A percentile compares a stretch with the other conserved stretches of the same genome.
Evolutionary conservation across 352 stramenopile species (phyloP).

Genomic region (Nothophytophthora sp.): DNA sequence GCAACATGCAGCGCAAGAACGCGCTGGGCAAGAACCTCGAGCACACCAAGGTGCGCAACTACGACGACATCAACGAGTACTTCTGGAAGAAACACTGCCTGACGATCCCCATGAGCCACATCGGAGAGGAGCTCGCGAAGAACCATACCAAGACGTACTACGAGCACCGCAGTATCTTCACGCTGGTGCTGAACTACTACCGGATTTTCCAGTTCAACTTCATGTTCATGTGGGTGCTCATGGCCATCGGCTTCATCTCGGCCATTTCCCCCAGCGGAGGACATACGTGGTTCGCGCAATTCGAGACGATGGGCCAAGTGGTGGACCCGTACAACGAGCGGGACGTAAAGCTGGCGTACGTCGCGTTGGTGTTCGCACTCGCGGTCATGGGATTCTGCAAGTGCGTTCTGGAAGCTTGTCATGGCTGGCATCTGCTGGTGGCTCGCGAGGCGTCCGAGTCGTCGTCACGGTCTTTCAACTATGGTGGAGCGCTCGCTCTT

Average conservation of each 20-base stretch:
- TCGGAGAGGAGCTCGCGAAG: constrained; percentile 50
- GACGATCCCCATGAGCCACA: constrained; percentile 48
- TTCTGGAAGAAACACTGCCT: constrained; percentile 78
- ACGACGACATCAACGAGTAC: constrained; percentile 84
- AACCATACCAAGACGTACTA: constrained; percentile 82
- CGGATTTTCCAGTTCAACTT: constrained; percentile 86
- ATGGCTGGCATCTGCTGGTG: constrained; percentile 61
- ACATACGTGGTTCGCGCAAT: constrained; percentile 60
- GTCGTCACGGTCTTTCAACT: constrained; percentile 63
- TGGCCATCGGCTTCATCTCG: constrained; percentile 58
- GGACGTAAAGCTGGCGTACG: constrained; percentile 65
- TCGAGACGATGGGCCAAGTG: constrained; percentile 53
- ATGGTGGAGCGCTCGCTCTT: constrained; percentile 54
- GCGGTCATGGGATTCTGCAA: constrained; percentile 56
- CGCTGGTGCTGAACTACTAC: constrained; percentile 75
- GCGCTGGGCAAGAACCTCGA: constrained; percentile 61
- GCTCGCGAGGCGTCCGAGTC: constrained; percentile 36
- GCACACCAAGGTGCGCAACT: constrained; percentile 73
- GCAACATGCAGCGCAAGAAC: constrained; percentile 72
- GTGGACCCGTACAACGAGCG: constrained; percentile 52
- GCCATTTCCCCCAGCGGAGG: constrained; percentile 63
- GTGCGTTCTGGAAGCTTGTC: constrained; percentile 56
- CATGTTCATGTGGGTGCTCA: constrained; percentile 68
- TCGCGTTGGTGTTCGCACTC: constrained; percentile 51
- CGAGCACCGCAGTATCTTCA: constrained; percentile 77